phyloP scores from a whole-genome alignment of 495 filamentous ascomycete genomes.

The Penicillium longicatenatum region DNA sequence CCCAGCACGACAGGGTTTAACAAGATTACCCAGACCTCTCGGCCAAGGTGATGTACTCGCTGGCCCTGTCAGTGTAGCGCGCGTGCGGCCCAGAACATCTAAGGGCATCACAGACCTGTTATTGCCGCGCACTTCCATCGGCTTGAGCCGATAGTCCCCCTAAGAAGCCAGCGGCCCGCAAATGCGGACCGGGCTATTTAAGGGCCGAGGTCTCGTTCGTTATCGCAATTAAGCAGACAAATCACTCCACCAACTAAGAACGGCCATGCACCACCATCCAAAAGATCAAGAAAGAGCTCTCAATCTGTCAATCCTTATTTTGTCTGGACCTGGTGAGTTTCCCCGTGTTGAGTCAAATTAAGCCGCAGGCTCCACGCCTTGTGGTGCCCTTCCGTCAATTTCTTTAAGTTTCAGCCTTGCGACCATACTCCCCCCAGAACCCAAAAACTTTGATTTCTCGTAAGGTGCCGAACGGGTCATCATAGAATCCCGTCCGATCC shows the following conservation, averaged over 20 bases:
- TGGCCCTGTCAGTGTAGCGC: slow-evolving; percentile 59
- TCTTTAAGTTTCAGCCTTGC: slow-evolving; percentile 73
- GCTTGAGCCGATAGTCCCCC: slow-evolving; percentile 70
- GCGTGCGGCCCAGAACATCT: slow-evolving; percentile 74
- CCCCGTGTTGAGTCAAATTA: slow-evolving; percentile 72
- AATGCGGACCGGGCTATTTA: slow-evolving; percentile 70
- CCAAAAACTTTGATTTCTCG: slow-evolving; percentile 78
- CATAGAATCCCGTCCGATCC: slow-evolving; percentile 70
- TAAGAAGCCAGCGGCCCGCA: slow-evolving; percentile 68
- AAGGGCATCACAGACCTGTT: slow-evolving; percentile 73
- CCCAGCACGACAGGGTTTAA: slow-evolving; percentile 77
- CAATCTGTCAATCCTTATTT: slow-evolving; percentile 60
- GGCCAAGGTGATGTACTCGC: slow-evolving; percentile 67
- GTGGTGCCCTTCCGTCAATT: slow-evolving; percentile 68
- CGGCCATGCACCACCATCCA: slow-evolving; percentile 67
- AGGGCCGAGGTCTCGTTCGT: slow-evolving; percentile 74
- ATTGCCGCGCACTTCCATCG: slow-evolving; percentile 71
- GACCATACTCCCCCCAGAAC: slow-evolving; percentile 74
- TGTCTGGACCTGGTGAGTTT: slow-evolving; percentile 70
- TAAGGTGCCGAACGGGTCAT: slow-evolving; percentile 72
- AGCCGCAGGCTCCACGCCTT: slow-evolving; percentile 64
- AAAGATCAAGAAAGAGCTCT: slow-evolving; percentile 58
- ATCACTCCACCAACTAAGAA: slow-evolving; percentile 71
- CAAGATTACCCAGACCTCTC: slow-evolving; percentile 74
- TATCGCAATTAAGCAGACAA: slow-evolving; percentile 78